Evolutionary conservation across 495 filamentous ascomycete genomes (phyloP).

Genomic region (Pyrenula massariospora): DNA sequence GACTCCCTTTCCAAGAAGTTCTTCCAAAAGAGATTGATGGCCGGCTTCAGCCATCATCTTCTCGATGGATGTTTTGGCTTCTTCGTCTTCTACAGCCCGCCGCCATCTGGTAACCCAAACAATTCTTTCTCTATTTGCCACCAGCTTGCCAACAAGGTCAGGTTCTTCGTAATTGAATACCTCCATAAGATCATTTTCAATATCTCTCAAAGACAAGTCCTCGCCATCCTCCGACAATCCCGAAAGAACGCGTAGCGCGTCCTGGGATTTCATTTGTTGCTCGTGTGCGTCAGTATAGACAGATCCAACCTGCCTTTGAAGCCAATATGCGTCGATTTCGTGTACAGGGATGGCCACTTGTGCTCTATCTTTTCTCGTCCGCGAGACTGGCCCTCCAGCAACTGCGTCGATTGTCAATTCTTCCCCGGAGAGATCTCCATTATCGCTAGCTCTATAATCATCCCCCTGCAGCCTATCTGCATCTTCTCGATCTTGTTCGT

Average conservation of each 20-base stretch:
- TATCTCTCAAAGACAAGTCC: conserved; percentile 73
- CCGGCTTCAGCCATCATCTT: conserved; percentile 82
- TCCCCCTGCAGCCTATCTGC: conserved; percentile 33
- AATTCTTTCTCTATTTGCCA: conserved; percentile 80
- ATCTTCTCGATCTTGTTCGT: conserved; percentile 43
- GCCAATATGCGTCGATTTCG: conserved; percentile 95
- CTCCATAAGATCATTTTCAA: conserved; percentile 97
- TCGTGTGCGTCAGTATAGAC: conserved; percentile 83
- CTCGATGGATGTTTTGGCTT: conserved; percentile 68
- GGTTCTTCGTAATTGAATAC: conserved; percentile 95
- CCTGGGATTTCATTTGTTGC: conserved; percentile 76
- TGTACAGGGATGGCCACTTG: conserved; percentile 51
- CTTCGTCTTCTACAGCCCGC: conserved; percentile 65
- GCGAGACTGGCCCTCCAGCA: conserved; percentile 4
- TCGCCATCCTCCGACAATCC: conserved; percentile 68
- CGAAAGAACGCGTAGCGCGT: conserved; percentile 69
- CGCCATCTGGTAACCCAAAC: conserved; percentile 92
- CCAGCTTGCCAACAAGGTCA: conserved; percentile 84
- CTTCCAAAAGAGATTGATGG: conserved; percentile 75
- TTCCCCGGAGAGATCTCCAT: conserved; percentile 48
- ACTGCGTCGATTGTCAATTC: conserved; percentile 43
- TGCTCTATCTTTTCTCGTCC: conserved; percentile 23
- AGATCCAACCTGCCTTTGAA: conserved; percentile 81
- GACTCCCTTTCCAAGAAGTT: conserved; percentile 55
- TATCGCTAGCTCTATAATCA: conserved; percentile 35